Conservation (phyloP, 2,329 filamentous ascomycete species). For the Colletotrichum tamarilloi region DNA sequence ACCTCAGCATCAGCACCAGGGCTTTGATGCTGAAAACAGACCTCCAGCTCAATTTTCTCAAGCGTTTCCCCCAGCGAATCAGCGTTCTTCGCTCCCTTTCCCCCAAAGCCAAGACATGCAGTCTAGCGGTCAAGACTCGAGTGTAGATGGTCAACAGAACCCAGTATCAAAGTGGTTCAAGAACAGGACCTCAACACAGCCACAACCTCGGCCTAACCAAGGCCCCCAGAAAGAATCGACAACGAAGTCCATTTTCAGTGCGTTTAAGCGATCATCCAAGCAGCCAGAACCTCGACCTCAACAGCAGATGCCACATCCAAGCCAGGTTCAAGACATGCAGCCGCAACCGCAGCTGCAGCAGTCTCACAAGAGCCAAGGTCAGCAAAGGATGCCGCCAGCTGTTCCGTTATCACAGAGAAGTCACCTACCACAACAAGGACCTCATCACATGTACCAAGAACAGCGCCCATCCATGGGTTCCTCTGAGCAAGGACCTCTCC, state of each 20-base stretch:
- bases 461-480: not conserved
- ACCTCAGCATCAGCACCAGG: not conserved
- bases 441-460: slow-evolving; percentile 22
- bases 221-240: slow-evolving; percentile 38
- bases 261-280: slow-evolving; percentile 41
- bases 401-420: slow-evolving; percentile 10
- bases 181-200: slow-evolving; percentile 26
- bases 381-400: slow-evolving; percentile 8
- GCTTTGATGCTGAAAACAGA: not conserved
- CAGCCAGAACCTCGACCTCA: slow-evolving; percentile 36
- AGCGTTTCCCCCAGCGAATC: not conserved
- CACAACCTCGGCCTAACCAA: slow-evolving; percentile 29
- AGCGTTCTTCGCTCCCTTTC: not conserved
- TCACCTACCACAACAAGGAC: not conserved
- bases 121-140: not conserved
- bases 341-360: not conserved
- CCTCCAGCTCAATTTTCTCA: not conserved
- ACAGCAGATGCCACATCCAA: slow-evolving; percentile 24
- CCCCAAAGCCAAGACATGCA: not conserved
- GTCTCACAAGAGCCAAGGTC: slow-evolving; percentile 3
- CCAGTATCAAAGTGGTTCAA: slow-evolving; percentile 36
- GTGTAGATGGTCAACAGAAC: not conserved
- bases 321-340: not conserved
- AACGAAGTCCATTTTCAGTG: slow-evolving; percentile 39
- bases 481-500: slow-evolving; percentile 1